Base-by-base conservation (phyloP, 768 basidiomycete genomes). In the Pisolithus orientalis region DNA sequence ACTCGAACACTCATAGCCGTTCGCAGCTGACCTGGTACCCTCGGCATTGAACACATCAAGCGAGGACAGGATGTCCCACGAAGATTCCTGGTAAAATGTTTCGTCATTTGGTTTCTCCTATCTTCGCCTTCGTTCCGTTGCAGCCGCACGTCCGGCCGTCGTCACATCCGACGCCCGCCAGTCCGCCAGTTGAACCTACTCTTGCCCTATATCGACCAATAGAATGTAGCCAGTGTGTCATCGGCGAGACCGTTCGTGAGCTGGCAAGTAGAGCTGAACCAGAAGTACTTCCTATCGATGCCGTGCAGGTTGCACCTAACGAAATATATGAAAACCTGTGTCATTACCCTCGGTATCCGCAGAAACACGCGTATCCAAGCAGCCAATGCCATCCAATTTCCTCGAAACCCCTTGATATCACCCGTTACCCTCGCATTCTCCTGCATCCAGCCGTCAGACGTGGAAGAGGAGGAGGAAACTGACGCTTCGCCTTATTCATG, bases 291-390 rank as follows among this genome's bases (percentile, higher is more conserved):
- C 80, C 92, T 13, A 64, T 97, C 47, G 94, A 97, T 70, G 74
- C 86, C 3, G 82, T 85, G 8, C 88, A 94, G 53, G 72, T 95
- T n/a, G 91, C 88, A 31, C 85, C 91, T 3, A 90, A 91, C n/a
- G 85, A 90, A 66, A 21, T 21, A 21, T 85, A 48, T 47, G 59
- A 60, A 52, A 57, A 21, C 38, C 37, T 31, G 5, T 48, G 8
- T 52, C 17, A 25, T 1, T 34, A 8, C 48, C 11, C 27, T 13
- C 34, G 44, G 42, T 1, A 7, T 43, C 6, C 46, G 16, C 56
- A 62, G 49, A 64, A 45, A 3, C 34, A 3, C 42, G 6, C 44
- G 6, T n/a, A 46, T 39, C 37, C 13, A 51, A 92, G 90, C 88
- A 31, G 89, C 86, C 5, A 80, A 76, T 56, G 75, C 78, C 3